Evolutionary conservation across 78 protist species (phyloP).

Genomic region (Diacronema lutheri): DNA sequence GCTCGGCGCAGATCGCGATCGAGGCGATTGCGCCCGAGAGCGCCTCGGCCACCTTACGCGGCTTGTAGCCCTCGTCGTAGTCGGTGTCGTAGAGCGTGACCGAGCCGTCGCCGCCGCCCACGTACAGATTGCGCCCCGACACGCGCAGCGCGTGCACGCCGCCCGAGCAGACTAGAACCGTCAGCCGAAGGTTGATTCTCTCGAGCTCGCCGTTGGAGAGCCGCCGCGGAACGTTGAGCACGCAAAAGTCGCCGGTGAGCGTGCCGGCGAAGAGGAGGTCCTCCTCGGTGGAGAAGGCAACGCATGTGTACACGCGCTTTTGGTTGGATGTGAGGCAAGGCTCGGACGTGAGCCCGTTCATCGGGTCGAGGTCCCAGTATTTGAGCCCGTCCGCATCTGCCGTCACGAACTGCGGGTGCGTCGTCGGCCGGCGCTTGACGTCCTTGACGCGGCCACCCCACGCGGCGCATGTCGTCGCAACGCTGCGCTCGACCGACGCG

Average conservation of each 20-base stretch:
- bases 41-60: neutral
- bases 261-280: conserved; percentile 27
- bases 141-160: neutral
- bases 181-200: neutral
- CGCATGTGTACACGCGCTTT: neutral
- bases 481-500: too few relatives aligned
- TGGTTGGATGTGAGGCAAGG: neutral
- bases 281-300: conserved; percentile 18
- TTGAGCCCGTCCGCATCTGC: neutral
- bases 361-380: conserved; percentile 32
- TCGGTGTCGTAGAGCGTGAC: neutral
- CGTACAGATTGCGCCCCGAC: neutral
- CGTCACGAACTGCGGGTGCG: neutral
- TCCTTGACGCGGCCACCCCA: conserved; percentile 30
- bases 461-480: neutral
- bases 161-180: neutral
- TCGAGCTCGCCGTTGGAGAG: neutral
- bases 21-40: neutral
- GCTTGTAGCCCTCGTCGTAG: neutral
- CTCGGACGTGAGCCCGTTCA: neutral
- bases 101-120: conserved; percentile 26
- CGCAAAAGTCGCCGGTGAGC: neutral
- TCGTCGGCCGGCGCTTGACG: conserved; percentile 19
- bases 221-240: neutral
- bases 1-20: neutral